Base-by-base conservation (phyloP, 129 eudicot species). In the Ambrosia trifida region DNA sequence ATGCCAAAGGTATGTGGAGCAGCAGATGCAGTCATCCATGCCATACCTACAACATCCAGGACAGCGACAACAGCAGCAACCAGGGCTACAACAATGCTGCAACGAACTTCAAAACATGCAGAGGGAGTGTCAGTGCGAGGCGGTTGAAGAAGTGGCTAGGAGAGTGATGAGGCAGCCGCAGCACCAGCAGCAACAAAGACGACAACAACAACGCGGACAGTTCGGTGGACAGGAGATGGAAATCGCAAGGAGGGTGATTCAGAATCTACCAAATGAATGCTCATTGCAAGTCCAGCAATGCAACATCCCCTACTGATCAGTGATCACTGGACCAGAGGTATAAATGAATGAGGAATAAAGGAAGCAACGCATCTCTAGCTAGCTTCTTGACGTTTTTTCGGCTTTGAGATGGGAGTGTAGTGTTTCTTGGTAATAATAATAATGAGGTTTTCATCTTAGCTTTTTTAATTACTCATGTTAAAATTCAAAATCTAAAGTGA, bases 21-120 rank as follows among this genome's bases (percentile, higher is more conserved):
- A 14, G 47, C 74, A 69, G 9, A 35, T 44, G 0, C 38, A 64
- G 2, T 54, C n/a, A 2, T 24, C 28, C 28, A 24, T 24, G 28
- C 28, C 28, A 24, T 24, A 24, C 28, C 28, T 24, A 24, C 28
- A 24, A 24, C 28, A 1, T 24, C 28, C 28, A 24, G 28, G 52
- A 13, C 68, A 16, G 28, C 28, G 28, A 28, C 50, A 59, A 10
- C 4, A 7, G 17, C 36, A 52, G 17, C 53, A 52, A 3, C 64
- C 50, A 64, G 28, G 47, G 14, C 64, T 72, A 0, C n/a, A 7
- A 28, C 66, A 36, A 28, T 78, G 83, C 44, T 78, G 83, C 47
- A 19, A 66, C n/a, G 73, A 65, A 44, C 63, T 78, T 7, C 45
- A 32, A 12, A 72, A 46, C 24, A 14, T 72, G 13, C 13, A 18